Evolutionary conservation across 2,329 filamentous ascomycete species (phyloP).

Genomic region (Pleomassaria siparia): DNA sequence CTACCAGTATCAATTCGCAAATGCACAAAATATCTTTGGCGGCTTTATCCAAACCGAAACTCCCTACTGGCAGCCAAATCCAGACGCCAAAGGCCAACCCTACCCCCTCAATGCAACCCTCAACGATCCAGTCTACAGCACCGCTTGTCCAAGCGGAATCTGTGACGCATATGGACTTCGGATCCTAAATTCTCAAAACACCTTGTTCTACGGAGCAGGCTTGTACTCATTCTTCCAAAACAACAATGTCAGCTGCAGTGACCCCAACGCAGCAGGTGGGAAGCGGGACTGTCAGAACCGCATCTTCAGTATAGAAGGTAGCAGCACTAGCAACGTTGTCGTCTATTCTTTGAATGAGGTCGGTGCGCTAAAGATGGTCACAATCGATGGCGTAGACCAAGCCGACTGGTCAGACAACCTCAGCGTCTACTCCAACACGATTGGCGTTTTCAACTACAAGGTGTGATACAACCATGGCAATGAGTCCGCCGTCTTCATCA

Average conservation of each 20-base stretch:
- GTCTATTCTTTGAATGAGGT: constrained; percentile 56
- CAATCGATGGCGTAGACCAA: constrained; percentile 46
- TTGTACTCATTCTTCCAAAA: constrained; percentile 71
- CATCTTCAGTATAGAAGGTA: constrained; percentile 54
- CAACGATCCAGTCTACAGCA: constrained; percentile 69
- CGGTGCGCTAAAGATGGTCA: constrained; percentile 50
- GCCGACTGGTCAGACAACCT: constrained; percentile 53
- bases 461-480: constrained; percentile 2
- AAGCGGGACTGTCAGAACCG: constrained; percentile 50
- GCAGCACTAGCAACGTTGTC: constrained; percentile 30
- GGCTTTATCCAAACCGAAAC: constrained; percentile 88
- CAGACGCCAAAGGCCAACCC: constrained; percentile 64
- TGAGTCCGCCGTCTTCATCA: background rate
- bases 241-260: constrained; percentile 51
- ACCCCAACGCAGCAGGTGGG: constrained; percentile 28
- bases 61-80: constrained; percentile 80
- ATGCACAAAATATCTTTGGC: constrained; percentile 78
- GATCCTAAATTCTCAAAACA: constrained; percentile 57
- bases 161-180: constrained; percentile 64
- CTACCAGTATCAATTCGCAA: constrained; percentile 83
- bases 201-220: constrained; percentile 65
- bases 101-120: constrained; percentile 58
- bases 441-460: constrained; percentile 30
- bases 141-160: constrained; percentile 22
- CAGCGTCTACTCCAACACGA: constrained; percentile 41